phyloP scores from a whole-genome alignment of 2,329 filamentous ascomycete species.

The Alternaria sp. region DNA sequence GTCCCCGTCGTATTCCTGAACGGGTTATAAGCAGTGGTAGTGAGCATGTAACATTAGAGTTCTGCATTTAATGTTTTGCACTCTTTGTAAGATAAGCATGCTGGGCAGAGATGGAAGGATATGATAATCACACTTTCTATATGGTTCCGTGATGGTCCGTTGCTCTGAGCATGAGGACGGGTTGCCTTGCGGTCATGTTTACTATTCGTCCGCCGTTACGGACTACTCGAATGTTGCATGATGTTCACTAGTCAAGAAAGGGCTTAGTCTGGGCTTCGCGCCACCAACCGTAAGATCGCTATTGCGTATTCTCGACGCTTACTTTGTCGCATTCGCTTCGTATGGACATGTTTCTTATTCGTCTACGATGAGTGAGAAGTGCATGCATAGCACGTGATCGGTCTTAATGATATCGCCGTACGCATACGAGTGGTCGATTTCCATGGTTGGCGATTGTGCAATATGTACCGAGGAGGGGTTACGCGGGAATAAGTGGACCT shows the following conservation, averaged over 20 bases:
- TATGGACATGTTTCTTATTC: neutral
- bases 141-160: neutral
- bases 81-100: no score
- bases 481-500: neutral
- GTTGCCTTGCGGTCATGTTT: neutral
- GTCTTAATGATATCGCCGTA: neutral
- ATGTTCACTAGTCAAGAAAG: neutral
- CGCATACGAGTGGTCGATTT: neutral
- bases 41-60: neutral
- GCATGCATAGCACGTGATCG: neutral
- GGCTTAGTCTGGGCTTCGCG: neutral
- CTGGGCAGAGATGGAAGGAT: no score
- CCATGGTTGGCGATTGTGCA: neutral
- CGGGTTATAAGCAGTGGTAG: neutral
- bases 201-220: slow-evolving; percentile 1
- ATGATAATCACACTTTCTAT: neutral
- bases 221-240: neutral
- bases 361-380: neutral
- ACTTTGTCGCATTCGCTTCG: neutral
- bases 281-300: neutral
- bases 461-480: neutral
- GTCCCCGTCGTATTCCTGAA: neutral
- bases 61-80: neutral
- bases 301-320: neutral
- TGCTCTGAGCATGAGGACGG: neutral